Evolutionary conservation across 768 basidiomycete genomes (phyloP).

Genomic region (Naganishia vaughanmartiniae): DNA sequence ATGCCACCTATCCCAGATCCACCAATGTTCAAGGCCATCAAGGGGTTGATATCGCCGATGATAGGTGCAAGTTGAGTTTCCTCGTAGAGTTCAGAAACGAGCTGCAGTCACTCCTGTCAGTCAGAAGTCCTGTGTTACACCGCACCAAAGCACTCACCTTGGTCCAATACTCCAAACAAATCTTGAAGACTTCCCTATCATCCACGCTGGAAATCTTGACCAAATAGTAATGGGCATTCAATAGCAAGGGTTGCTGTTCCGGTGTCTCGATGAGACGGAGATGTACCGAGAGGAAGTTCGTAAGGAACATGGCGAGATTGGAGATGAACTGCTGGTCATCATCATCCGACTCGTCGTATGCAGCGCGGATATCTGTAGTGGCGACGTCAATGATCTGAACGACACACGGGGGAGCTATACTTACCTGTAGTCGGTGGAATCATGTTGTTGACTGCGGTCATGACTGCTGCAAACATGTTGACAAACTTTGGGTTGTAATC

Average conservation of each 20-base stretch:
- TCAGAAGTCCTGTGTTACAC: neutral
- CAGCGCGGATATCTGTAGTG: slow-evolving; percentile 70
- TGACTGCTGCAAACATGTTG: slow-evolving; percentile 94
- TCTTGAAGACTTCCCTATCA: slow-evolving; percentile 98
- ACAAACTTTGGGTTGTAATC: slow-evolving; percentile 99
- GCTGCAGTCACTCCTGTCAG: slow-evolving; percentile 55
- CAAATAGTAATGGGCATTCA: slow-evolving; percentile 97
- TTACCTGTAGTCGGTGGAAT: slow-evolving; percentile 81
- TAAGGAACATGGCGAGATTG: slow-evolving; percentile 94
- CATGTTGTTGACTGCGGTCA: slow-evolving; percentile 96
- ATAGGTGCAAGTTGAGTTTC: slow-evolving; percentile 84
- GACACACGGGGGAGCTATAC: slow-evolving; percentile 18
- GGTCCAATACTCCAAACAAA: slow-evolving; percentile 90
- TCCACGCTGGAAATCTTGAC: slow-evolving; percentile 97
- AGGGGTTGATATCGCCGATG: slow-evolving; percentile 68
- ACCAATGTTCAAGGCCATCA: slow-evolving; percentile 77
- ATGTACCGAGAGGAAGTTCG: slow-evolving; percentile 91
- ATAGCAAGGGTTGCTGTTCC: slow-evolving; percentile 80
- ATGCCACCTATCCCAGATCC: slow-evolving; percentile 53
- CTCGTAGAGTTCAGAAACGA: slow-evolving; percentile 94
- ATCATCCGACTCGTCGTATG: slow-evolving; percentile 84
- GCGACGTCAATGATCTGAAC: slow-evolving; percentile 21
- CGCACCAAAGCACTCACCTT: slow-evolving; percentile 36
- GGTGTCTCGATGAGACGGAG: slow-evolving; percentile 91
- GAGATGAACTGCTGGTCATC: slow-evolving; percentile 94